Percentiles rank a stretch among this genome's conserved stretches.
Conservation (phyloP, 768 basidiomycete species). For the Amanita jacksonii region DNA sequence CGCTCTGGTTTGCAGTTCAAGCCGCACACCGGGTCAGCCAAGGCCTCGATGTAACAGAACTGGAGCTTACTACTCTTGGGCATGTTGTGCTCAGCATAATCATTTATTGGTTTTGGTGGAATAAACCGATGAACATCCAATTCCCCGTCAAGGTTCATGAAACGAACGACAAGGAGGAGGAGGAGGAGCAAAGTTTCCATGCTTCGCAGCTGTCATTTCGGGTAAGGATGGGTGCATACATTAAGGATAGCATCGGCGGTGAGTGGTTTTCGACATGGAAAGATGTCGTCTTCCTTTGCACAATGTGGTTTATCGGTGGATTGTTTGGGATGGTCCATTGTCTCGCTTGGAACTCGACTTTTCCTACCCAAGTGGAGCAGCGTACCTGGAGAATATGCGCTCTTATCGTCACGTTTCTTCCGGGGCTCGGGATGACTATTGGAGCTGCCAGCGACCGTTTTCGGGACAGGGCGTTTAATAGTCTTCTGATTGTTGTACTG, state of each 20-base stretch:
- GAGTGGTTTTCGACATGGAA: no score
- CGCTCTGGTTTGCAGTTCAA: not conserved
- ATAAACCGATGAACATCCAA: not conserved
- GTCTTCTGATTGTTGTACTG: no score
- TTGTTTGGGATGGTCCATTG: not conserved
- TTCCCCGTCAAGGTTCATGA: not conserved
- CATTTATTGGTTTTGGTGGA: constrained; percentile 1
- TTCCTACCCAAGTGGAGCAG: not conserved
- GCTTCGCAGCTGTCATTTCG: not conserved
- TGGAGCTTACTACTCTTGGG: not conserved
- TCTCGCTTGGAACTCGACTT: not conserved
- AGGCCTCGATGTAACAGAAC: not conserved
- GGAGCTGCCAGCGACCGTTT: no score
- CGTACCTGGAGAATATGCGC: not conserved
- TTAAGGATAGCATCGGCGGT: not conserved
- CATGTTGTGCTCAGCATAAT: not conserved
- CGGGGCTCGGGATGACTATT: no score
- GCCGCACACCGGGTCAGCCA: not conserved
- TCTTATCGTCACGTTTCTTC: not conserved
- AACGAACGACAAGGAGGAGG: not conserved
- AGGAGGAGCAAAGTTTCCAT: not conserved
- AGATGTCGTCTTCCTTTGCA: not conserved
- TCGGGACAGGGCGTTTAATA: no score
- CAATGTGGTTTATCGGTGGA: not conserved
- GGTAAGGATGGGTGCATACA: not conserved